Base-by-base conservation (phyloP, 306 rosid species). In the Citrullus colocynthis region DNA sequence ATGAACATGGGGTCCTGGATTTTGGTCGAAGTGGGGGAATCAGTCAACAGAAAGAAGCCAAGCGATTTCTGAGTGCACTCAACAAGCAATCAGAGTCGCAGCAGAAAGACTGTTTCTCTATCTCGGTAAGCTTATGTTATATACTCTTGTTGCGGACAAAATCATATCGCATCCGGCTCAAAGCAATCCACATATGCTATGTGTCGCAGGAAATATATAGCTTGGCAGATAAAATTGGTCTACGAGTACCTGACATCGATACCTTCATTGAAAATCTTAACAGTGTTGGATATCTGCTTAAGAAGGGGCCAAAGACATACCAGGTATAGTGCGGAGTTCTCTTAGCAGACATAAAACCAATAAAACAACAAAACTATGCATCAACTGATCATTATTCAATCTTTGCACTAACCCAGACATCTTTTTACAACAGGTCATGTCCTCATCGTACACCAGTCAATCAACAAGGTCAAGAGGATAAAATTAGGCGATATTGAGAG, bases 1-100 rank as follows among this genome's bases (percentile, higher is more conserved):
- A 95, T 62, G 97, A 92, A 81, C 95, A 92, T 74, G 98, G 98
- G n/a, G 62, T 88, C 70, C 90, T 95, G 81, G 97, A 92, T 82
- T 95, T 95, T 78, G 98, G 97, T 82, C 90, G 97, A 70, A 90
- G 98, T 78, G 97, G 98, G 64, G 98, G 98, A 32, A 95, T 95
- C 97, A 95, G 98, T 84, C 97, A 87, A 84, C 98, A 90, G 81
- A 95, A 95, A 85, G 98, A 92, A 81, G 97, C 97, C 55, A 95
- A 95, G 78, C 87, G 97, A 82, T 95, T 92, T 85, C 81, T 92
- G 67, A 88, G 93, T 80, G 97, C 96, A 64, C 98, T 95, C 75
- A 92, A 92, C 81, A 90, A 91, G 85, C 96, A 90, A 80, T 92
- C 98, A 28, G 98, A 95, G 83, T 82, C 88, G 81, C 91, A 86